phyloP scores from a whole-genome alignment of 1,284 basidiomycete genomes.

The Naganishia cerealis region DNA sequence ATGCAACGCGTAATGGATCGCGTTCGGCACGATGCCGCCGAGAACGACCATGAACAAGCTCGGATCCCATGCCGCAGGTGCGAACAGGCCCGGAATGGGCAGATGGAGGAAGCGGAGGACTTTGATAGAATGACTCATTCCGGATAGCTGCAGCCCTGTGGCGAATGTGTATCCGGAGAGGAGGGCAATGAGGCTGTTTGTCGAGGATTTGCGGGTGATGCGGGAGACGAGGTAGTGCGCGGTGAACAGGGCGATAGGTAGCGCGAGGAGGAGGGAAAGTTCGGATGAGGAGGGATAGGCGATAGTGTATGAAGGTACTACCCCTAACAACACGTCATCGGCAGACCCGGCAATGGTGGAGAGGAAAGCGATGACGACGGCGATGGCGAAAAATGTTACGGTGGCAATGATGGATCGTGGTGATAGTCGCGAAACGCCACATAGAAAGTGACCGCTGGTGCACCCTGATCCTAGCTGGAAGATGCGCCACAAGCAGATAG shows the following conservation, averaged over 20 bases:
- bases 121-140: constrained; percentile 60
- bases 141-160: constrained; percentile 62
- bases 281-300: constrained; percentile 47
- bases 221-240: constrained; percentile 11
- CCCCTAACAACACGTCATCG: not conserved
- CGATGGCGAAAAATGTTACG: constrained; percentile 61
- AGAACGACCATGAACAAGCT: constrained; percentile 56
- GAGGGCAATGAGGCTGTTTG: constrained; percentile 49
- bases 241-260: constrained; percentile 10
- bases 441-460: constrained; percentile 65
- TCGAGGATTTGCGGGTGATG: not conserved
- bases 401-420: constrained; percentile 60
- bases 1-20: constrained; percentile 45
- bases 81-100: constrained; percentile 46
- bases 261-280: constrained; percentile 46
- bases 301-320: constrained; percentile 31
- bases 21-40: constrained; percentile 55
- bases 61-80: constrained; percentile 55
- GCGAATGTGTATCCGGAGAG: constrained; percentile 61
- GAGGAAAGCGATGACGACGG: constrained; percentile 55
- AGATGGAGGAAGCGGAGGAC: constrained; percentile 63
- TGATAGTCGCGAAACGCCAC: constrained; percentile 65
- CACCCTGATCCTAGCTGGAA: constrained; percentile 44
- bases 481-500: not conserved
- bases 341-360: constrained; percentile 33